Evolutionary conservation across 1,284 basidiomycete species (phyloP).

Genomic region (Boletus hoseneyae): DNA sequence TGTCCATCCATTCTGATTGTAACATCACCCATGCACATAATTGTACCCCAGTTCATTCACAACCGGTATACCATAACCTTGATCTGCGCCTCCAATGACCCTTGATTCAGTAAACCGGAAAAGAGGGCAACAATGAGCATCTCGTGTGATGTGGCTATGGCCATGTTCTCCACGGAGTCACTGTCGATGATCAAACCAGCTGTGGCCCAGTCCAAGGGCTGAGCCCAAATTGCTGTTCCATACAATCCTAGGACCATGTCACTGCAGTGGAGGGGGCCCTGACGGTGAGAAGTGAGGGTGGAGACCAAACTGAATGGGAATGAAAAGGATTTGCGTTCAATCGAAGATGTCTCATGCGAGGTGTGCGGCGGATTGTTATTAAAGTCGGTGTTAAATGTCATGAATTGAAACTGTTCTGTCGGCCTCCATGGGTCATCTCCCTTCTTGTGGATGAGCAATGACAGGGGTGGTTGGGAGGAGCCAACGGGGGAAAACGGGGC

Average conservation of each 20-base stretch:
- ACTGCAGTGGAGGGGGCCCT: constrained; percentile 50
- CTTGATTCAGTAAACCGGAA: constrained; percentile 39
- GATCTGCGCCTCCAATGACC: constrained; percentile 17
- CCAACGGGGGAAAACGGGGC: background rate
- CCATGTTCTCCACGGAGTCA: constrained; percentile 18
- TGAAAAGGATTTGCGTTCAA: constrained; percentile 39
- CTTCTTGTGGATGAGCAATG: constrained; percentile 52
- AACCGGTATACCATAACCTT: constrained; percentile 39
- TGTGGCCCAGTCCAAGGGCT: constrained; percentile 43
- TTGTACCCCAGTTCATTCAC: constrained; percentile 16
- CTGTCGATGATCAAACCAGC: constrained; percentile 33
- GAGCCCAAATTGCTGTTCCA: constrained; percentile 59
- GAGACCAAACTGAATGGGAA: constrained; percentile 37
- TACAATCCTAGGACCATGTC: constrained; percentile 48
- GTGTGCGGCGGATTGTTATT: background rate
- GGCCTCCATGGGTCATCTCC: constrained; percentile 56
- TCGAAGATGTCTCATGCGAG: constrained; percentile 1
- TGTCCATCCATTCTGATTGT: background rate
- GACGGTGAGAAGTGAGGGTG: constrained; percentile 26
- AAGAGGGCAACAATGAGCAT: constrained; percentile 46
- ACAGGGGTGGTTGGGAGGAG: constrained; percentile 32
- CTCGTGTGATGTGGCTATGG: constrained; percentile 34
- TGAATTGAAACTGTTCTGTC: constrained; percentile 45
- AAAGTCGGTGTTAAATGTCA: constrained; percentile 34
- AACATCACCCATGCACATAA: background rate